Percentiles rank a stretch among this genome's conserved stretches.
Evolutionary conservation across 1,284 basidiomycete genomes (phyloP).

Genomic region (Ustilago sp.): DNA sequence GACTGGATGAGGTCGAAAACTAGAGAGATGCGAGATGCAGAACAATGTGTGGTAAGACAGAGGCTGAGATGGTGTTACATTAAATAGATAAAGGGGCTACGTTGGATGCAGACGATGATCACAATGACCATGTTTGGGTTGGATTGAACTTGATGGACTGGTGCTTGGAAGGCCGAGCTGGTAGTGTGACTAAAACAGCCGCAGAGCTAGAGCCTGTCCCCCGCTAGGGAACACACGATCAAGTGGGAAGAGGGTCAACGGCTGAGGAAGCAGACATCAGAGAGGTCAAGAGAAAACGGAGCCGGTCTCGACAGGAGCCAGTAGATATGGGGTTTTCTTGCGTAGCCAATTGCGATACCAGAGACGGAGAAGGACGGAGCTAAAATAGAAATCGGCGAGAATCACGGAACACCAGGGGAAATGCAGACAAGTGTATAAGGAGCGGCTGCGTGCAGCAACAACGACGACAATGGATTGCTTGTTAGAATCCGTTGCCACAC

Average conservation of each 20-base stretch:
- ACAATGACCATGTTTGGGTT: conserved; percentile 8
- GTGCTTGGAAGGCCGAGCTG: conserved; percentile 8
- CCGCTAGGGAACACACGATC: conserved; percentile 25
- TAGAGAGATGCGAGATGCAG: conserved; percentile 30
- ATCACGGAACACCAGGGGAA: conserved; percentile 20
- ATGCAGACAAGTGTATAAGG: conserved; percentile 41
- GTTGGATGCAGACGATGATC: neutral
- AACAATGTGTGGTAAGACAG: neutral
- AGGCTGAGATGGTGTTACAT: conserved; percentile 25
- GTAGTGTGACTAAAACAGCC: conserved; percentile 13
- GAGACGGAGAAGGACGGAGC: conserved; percentile 26
- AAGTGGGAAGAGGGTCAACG: conserved; percentile 32
- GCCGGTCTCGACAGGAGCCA: conserved; percentile 49
- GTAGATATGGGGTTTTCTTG: conserved; percentile 51
- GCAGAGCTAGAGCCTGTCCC: conserved; percentile 46
- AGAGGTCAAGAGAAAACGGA: conserved; percentile 37
- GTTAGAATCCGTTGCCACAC: conserved; percentile 44
- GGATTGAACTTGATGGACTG: neutral
- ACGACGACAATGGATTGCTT: conserved; percentile 17
- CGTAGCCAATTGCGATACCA: conserved; percentile 32
- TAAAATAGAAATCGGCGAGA: conserved; percentile 11
- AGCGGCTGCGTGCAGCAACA: conserved; percentile 55
- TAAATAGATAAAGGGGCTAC: neutral
- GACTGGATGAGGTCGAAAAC: conserved; percentile 32
- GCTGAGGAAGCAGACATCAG: conserved; percentile 43